Percentiles rank a stretch among this genome's conserved stretches.
These are phyloP conservation scores for Linderniella brevidens DNA, from an alignment of 257 asterid genomes.

Conservation along the genomic window DNA sequence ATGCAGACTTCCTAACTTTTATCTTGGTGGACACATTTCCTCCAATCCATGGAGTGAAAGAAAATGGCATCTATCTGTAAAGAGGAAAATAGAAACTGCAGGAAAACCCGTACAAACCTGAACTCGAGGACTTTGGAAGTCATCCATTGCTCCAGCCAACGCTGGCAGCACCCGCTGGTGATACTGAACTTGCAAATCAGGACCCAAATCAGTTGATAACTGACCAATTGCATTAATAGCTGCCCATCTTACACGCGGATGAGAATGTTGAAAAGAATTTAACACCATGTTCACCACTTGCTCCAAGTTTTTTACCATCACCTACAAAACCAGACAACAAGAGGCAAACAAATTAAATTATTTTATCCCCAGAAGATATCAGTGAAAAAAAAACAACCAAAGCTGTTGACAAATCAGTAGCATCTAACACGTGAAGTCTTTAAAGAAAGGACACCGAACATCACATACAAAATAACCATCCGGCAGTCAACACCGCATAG, in stretches of 20 bases:
- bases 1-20: too few species aligned
- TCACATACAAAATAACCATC: too few species aligned
- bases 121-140: slow-evolving; percentile 85
- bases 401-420: too few species aligned
- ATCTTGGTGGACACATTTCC: too few species aligned
- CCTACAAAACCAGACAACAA: slow-evolving; percentile 23
- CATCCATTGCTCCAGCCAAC: slow-evolving; percentile 80
- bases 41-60: too few species aligned
- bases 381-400: background rate
- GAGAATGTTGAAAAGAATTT: slow-evolving; percentile 88
- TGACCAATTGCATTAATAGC: slow-evolving; percentile 99
- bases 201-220: slow-evolving; percentile 94
- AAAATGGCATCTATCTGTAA: too few species aligned
- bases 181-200: slow-evolving; percentile 81
- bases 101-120: slow-evolving; percentile 39
- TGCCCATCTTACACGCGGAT: slow-evolving; percentile 98
- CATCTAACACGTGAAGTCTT: too few species aligned
- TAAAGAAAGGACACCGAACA: too few species aligned
- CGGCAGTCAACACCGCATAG: too few species aligned
- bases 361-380: background rate
- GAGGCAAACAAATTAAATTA: slow-evolving; percentile 7
- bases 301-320: slow-evolving; percentile 74
- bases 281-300: slow-evolving; percentile 87
- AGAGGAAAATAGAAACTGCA: slow-evolving; percentile 2
- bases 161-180: slow-evolving; percentile 76